Evolutionary conservation across 108 stramenopile genomes (phyloP), one percentile per base, ranked within the genome.

Genomic region (Aureococcus anophagefferens): DNA sequence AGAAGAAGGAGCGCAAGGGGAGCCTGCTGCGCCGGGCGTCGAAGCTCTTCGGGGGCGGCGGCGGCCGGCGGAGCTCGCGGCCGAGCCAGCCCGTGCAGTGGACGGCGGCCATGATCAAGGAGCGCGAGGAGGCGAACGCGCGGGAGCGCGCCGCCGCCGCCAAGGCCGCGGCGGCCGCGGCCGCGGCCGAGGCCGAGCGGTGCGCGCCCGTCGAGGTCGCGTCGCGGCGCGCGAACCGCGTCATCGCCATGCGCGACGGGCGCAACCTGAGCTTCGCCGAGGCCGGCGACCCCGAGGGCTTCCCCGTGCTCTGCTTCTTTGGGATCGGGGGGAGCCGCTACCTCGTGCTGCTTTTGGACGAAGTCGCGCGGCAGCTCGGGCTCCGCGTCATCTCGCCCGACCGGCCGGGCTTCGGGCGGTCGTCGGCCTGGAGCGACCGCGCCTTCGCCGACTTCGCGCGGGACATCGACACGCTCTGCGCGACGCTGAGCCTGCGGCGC

Each of bases 381-480:
- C 51, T 59, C 3, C 51, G 51, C 51, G 51, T 59, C 51, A 59
- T 59, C 51, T 18, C 51, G 51, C 25, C 21, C 51, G 51, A 59
- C 51, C 51, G 51, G 51, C 51, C 51, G 51, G 51, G 51, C 51
- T 59, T 59, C 51, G 51, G 51, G 21, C 51, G 51, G 21, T 59
- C 51, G 51, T 25, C 21, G 3, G 7, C 51, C 21, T 1, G 0
- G 21, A 11, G 21, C 21, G 51, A 11, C 51, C 21, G 51, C 25
- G 25, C 21, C 21, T 59, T 59, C 25, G 51, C 51, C 17, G 51
- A 18, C 21, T 59, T 59, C 25, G 51, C 51, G 51, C 51, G 51
- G 51, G 51, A 59, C 51, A 1, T 59, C 51, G 51, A 59, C 0
- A 11, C 25, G 21, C 51, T 59, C 51, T 59, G 51, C 51, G 51